A percentile compares a stretch with the other conserved stretches of the same genome.
Evolutionary conservation across 192 early-diverging fungal species (phyloP).

Genomic region (Coemansia sp.): DNA sequence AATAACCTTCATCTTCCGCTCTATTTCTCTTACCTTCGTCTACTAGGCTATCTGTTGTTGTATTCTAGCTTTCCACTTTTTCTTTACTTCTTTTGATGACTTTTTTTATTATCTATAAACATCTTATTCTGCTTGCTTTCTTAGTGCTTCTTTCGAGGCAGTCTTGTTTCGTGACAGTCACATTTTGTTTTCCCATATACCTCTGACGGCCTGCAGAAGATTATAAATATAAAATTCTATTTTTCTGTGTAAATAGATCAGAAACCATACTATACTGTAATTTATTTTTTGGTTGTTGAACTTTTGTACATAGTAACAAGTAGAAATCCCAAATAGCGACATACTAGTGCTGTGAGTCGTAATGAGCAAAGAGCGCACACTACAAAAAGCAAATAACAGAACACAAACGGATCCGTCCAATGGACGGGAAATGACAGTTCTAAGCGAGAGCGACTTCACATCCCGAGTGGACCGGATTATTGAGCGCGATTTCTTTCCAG

Average conservation of each 20-base stretch:
- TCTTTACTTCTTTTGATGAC: neutral
- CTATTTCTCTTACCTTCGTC: conserved; percentile 7
- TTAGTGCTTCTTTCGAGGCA: too few species aligned
- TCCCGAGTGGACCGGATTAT: conserved; percentile 24
- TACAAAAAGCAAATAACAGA: neutral
- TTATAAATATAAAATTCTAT: neutral
- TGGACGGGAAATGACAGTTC: conserved; percentile 3
- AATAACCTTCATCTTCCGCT: conserved; percentile 5
- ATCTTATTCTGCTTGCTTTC: conserved; percentile 8
- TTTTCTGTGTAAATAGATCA: neutral
- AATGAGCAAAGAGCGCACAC: neutral
- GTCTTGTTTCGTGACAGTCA: neutral
- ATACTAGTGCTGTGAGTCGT: neutral
- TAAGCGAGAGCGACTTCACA: conserved; percentile 31
- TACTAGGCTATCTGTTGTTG: conserved; percentile 6
- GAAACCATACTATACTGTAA: neutral
- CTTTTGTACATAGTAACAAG: neutral
- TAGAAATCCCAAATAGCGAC: neutral
- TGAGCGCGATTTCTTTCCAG: conserved; percentile 44
- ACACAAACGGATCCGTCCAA: neutral
- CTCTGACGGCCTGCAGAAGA: neutral
- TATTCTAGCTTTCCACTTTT: conserved; percentile 7
- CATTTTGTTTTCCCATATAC: neutral
- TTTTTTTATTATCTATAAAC: conserved; percentile 9
- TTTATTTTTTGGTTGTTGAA: neutral